phyloP scores from a whole-genome alignment of 768 basidiomycete species.

The Podaxis rugospora region DNA sequence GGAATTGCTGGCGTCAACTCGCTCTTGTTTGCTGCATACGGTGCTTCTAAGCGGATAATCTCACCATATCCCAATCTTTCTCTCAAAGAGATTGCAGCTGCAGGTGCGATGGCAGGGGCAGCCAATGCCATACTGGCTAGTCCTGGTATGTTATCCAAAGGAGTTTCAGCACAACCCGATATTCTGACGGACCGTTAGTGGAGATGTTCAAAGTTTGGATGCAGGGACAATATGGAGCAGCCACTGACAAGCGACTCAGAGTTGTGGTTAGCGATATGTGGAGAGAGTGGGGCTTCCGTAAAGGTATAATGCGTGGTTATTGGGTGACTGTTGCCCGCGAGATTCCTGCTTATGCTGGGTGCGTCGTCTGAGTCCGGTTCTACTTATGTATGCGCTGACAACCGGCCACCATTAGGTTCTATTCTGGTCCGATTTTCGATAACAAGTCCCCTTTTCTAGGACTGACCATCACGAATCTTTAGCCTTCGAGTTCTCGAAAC shows the following conservation, averaged over 20 bases:
- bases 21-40: constrained; percentile 89
- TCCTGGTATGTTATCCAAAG: constrained; percentile 52
- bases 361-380: background rate
- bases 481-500: constrained; percentile 90
- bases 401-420: constrained; percentile 45
- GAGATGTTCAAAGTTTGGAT: constrained; percentile 99
- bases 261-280: constrained; percentile 80
- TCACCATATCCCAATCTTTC: constrained; percentile 87
- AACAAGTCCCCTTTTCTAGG: background rate
- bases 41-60: constrained; percentile 71
- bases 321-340: constrained; percentile 96
- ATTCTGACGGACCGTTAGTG: constrained; percentile 35
- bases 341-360: constrained; percentile 94
- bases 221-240: constrained; percentile 91
- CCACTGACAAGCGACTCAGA: constrained; percentile 73
- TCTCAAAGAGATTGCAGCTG: constrained; percentile 72
- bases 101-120: constrained; percentile 92
- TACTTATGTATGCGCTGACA: background rate
- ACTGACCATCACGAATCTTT: constrained; percentile 11
- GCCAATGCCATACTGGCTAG: constrained; percentile 87
- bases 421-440: constrained; percentile 42
- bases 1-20: constrained; percentile 97
- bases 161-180: background rate
- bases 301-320: constrained; percentile 94
- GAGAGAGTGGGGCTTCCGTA: constrained; percentile 76